Percentiles rank a stretch among this genome's conserved stretches.
Conservation (phyloP, 2,329 filamentous ascomycete species). For the Aphanocladium album region DNA sequence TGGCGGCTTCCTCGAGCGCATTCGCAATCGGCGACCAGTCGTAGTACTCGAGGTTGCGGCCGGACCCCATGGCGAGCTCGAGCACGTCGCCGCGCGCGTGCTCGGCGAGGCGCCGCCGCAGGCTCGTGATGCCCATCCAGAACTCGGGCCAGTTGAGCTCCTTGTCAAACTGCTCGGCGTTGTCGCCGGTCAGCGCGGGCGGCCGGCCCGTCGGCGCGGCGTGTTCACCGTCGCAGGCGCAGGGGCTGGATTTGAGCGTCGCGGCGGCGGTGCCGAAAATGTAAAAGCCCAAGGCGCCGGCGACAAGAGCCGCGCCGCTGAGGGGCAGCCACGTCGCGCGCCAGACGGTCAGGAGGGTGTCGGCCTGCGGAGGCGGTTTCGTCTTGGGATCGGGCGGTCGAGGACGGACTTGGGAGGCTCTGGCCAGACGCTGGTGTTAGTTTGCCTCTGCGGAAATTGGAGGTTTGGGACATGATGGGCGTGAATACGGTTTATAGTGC, state of each 20-base stretch:
- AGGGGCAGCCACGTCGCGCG: slow-evolving; percentile 39
- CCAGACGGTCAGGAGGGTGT: slow-evolving; percentile 32
- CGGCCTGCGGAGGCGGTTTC: slow-evolving; percentile 19
- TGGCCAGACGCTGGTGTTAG: not conserved
- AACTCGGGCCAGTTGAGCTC: slow-evolving; percentile 53
- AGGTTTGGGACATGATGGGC: not conserved
- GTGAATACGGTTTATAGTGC: slow-evolving; percentile 27
- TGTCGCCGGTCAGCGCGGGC: slow-evolving; percentile 38
- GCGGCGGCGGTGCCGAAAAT: slow-evolving; percentile 35
- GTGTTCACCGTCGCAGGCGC: slow-evolving; percentile 28
- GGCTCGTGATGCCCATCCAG: slow-evolving; percentile 48
- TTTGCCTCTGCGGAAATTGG: not conserved
- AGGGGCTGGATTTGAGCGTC: slow-evolving; percentile 23
- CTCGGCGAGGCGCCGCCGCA: slow-evolving; percentile 45
- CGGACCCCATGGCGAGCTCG: slow-evolving; percentile 59
- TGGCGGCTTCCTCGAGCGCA: slow-evolving; percentile 5
- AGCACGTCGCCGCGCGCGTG: slow-evolving; percentile 52
- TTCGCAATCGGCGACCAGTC: slow-evolving; percentile 43
- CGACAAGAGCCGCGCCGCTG: slow-evolving; percentile 41
- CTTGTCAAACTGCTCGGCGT: slow-evolving; percentile 53
- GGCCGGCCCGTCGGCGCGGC: slow-evolving; percentile 44
- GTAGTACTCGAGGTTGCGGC: slow-evolving; percentile 56
- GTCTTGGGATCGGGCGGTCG: slow-evolving; percentile 3
- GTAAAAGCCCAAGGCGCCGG: slow-evolving; percentile 44
- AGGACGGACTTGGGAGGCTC: not conserved